phyloP scores from a whole-genome alignment of 2,329 filamentous ascomycete genomes.

The Tolypocladium album region DNA sequence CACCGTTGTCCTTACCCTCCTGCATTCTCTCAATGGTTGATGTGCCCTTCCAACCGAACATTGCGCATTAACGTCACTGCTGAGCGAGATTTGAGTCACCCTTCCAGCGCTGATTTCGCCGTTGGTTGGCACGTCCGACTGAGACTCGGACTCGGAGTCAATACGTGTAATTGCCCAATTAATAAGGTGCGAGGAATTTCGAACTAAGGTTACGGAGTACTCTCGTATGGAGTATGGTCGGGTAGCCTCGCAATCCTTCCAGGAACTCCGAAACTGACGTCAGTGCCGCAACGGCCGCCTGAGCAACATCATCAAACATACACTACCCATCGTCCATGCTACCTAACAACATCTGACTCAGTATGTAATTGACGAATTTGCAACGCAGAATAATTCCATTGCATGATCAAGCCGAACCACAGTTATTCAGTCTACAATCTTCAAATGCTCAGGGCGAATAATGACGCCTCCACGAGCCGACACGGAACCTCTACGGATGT shows the following conservation, averaged over 20 bases:
- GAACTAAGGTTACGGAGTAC: too few relatives aligned
- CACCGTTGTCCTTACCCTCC: not conserved
- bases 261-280: not conserved
- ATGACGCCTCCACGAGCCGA: not conserved
- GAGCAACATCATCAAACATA: not conserved
- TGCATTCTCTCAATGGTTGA: not conserved
- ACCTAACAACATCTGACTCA: too few relatives aligned
- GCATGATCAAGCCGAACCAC: not conserved
- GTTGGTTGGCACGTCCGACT: not conserved
- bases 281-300: not conserved
- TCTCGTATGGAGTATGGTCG: too few relatives aligned
- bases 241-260: not conserved
- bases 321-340: too few relatives aligned
- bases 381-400: not conserved
- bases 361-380: not conserved
- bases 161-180: not conserved
- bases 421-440: not conserved
- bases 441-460: not conserved
- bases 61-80: not conserved
- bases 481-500: slow-evolving; percentile 2
- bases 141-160: not conserved
- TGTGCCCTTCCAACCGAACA: not conserved
- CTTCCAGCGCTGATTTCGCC: not conserved
- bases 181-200: too few relatives aligned
- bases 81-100: not conserved